Evolutionary conservation across 768 basidiomycete species (phyloP), one percentile per base, ranked within the genome.

Genomic region (Tricholoma sp.): DNA sequence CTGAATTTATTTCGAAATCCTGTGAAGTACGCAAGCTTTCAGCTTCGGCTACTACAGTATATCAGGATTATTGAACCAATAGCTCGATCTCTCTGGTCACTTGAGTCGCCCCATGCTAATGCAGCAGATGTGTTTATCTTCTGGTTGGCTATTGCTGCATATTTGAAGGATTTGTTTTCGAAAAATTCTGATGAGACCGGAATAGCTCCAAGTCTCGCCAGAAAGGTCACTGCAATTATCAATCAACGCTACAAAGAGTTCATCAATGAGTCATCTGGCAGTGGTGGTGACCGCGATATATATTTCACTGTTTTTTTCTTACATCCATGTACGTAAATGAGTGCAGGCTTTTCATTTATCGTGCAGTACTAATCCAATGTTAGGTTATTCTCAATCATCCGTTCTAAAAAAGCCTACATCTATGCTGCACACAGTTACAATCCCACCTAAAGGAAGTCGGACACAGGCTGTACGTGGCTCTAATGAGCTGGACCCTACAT

Each of bases 21-120:
- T 39, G 39, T 39, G 15, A 45, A 45, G 44, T 45, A 45, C 15
- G 20, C 11, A 10, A 20, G 13, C 32, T 51, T 50, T 20, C 31
- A 18, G 29, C 29, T 33, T 33, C 11, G 12, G 4, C n/a, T 56
- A 4, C 41, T 65, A 10, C 63, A 68, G 48, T 61, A 62, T 1
- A 50, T 70, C 4, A 63, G 65, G 3, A 65, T 63, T 51, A 61
- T 72, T 17, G 70, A 71, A 55, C 59, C 69, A 18, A 70, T 68
- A 42, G 64, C 31, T 17, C 31, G 50, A 4, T 31, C 50, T 17
- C 50, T 50, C 28, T 50, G 50, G 50, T 11, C 50, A 32, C 31
- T 50, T 12, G 50, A 50, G 31, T 32, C 50, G 5, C 10, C 50
- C 9, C 50, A 69, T 29, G 63, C 65, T 3, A 65, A 56, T 52